These are phyloP conservation scores for Diaporthe batatas DNA, from an alignment of 2,329 filamentous ascomycete species.

Conservation along the genomic window DNA sequence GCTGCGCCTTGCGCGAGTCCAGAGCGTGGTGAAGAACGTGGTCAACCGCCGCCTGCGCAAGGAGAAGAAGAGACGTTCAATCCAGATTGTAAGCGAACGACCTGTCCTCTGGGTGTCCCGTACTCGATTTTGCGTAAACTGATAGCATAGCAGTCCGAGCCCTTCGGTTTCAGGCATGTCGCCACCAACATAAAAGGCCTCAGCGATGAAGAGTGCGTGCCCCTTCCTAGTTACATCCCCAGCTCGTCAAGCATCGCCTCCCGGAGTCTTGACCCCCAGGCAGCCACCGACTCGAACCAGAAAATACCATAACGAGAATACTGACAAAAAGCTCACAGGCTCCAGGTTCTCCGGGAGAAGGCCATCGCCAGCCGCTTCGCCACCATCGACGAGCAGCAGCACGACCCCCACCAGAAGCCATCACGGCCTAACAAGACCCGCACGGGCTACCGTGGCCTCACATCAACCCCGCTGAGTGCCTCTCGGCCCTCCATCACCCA, in stretches of 20 bases:
- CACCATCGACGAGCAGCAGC: conserved; percentile 52
- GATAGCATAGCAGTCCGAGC: conserved; percentile 62
- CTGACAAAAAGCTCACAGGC: conserved; percentile 49
- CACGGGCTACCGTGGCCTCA: conserved; percentile 40
- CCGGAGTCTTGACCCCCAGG: too few species aligned
- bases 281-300: background rate
- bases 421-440: conserved; percentile 33
- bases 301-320: background rate
- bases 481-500: conserved; percentile 34
- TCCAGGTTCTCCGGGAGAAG: conserved; percentile 65
- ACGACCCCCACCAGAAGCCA: conserved; percentile 20
- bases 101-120: background rate
- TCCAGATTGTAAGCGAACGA: conserved; percentile 61
- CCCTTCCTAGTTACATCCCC: background rate
- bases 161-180: conserved; percentile 70
- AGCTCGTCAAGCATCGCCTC: background rate
- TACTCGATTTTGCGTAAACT: conserved; percentile 41
- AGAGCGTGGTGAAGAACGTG: conserved; percentile 51
- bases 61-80: conserved; percentile 55
- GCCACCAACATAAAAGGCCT: conserved; percentile 67
- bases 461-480: conserved; percentile 34
- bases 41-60: conserved; percentile 51
- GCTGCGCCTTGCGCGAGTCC: conserved; percentile 59
- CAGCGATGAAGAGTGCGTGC: conserved; percentile 69
- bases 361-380: conserved; percentile 64